Base-by-base conservation (phyloP, 1,284 basidiomycete species). In the Ustilago curta region DNA sequence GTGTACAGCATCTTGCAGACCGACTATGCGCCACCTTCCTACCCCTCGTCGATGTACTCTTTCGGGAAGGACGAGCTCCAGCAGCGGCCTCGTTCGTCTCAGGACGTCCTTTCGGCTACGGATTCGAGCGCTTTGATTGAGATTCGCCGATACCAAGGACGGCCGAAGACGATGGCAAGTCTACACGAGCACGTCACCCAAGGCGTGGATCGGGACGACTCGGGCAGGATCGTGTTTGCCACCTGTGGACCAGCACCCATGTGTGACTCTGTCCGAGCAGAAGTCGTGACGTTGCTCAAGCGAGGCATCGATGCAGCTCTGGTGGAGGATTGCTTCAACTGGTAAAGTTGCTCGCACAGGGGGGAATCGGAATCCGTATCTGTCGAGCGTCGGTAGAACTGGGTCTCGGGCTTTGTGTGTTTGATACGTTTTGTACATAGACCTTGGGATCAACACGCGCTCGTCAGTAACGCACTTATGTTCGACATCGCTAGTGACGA, bases 241-340 rank as follows among this genome's bases (percentile, higher is more conserved):
- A 59, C 63, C 18, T 66, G 63, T 27, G 63, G 63, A 29, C 57
- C 63, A 8, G 63, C 57, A 19, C 29, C 56, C 6, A 53, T 61
- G 59, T 61, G 59, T 39, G 59, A 61, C 8, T 53, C 59, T 9
- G 59, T 61, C 8, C 44, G 59, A 6, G 52, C 51, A 2, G 52
- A 61, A 35, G 52, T 49, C 8, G 59, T 61, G 16, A 19, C 37
- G 37, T 35, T 61, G 59, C 59, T 61, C 21, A 61, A 61, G 21
- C 9, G 23, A 9, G 59, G 59, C 1, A 19, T 23, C 2, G 52
- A 61, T 18, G 59, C 53, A 27, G 25, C 59, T 2, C 37, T 61
- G 25, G 59, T 61, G 7, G 59, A 61, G 32, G 52, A 61, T 40
- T 61, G 59, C 37, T 61, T 61, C 52, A 54, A 43, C 23, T 61